phyloP scores from a whole-genome alignment of 495 filamentous ascomycete genomes.

The Terfezia boudieri region DNA sequence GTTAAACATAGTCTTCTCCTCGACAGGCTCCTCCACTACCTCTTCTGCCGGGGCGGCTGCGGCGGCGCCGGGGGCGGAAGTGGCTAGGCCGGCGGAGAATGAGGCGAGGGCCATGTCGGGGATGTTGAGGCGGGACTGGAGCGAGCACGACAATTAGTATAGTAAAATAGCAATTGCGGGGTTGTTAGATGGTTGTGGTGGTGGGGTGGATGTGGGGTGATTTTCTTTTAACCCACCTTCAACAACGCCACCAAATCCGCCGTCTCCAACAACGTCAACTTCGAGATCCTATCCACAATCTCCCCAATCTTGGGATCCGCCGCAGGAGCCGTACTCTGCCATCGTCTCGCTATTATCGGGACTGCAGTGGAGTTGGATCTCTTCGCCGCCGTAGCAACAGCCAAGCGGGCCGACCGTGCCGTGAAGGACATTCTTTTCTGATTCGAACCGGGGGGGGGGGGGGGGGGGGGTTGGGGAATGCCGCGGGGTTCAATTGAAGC shows the following conservation, averaged over 20 bases:
- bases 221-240: conserved; percentile 63
- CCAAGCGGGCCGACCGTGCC: too few relatives aligned
- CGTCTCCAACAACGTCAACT: conserved; percentile 92
- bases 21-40: conserved; percentile 57
- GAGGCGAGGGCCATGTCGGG: conserved; percentile 89
- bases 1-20: conserved; percentile 95
- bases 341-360: conserved; percentile 30
- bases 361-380: conserved; percentile 21
- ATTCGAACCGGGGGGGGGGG: too few relatives aligned
- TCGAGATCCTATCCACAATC: conserved; percentile 95
- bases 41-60: conserved; percentile 55
- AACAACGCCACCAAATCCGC: conserved; percentile 79
- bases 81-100: conserved; percentile 43
- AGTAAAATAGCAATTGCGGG: conserved; percentile 5
- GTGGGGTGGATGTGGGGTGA: neutral
- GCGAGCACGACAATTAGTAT: neutral
- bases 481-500: too few relatives aligned
- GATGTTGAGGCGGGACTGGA: conserved; percentile 81
- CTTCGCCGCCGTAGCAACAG: too few relatives aligned
- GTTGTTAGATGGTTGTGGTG: neutral
- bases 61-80: conserved; percentile 25
- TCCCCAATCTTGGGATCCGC: conserved; percentile 67
- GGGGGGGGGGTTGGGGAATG: too few relatives aligned
- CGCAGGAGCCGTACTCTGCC: conserved; percentile 48
- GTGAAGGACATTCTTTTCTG: too few relatives aligned